Base-by-base conservation (phyloP, 2,329 filamentous ascomycete species). In the Epichloe coenophiala region DNA sequence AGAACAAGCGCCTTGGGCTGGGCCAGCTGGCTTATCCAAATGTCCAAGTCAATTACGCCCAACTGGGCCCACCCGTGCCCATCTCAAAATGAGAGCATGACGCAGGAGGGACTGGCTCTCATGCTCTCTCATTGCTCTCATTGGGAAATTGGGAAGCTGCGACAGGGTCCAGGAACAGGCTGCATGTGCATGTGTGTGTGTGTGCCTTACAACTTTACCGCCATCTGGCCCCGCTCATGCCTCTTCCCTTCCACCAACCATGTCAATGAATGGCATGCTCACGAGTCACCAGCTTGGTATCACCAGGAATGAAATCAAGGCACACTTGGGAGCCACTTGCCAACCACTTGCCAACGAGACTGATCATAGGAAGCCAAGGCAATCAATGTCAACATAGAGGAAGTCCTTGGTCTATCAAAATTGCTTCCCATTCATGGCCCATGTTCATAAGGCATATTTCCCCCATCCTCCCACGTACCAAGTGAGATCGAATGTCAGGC, bases 71-170 rank as follows among this genome's bases (percentile, higher is more conserved):
- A 41, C 7, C 7, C 17, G 5, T 19, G 39, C n/a, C 42, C 17
- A 43, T 47, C 17, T 42, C 23, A 40, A 13, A 38, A 19, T 46
- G 17, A 46, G 42, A 50, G 48, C 39, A 53, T 53, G 53, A 54
- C 48, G 55, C 55, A 56, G 50, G 53, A 55, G 48, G 27, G 51
- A 55, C 47, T 49, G 42, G 43, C 47, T 40, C 27, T 27, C 49
- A 38, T 35, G 48, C 17, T 17, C 17, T 17, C 17, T 17, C 17
- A 17, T 17, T 17, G 17, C 17, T 17, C 17, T 17, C 17, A 21
- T 38, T n/a, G 47, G 47, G 47, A 48, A 50, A 21, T 38, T n/a
- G 47, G 47, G 47, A 48, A 50, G 45, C 12, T 27, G 52, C 47
- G 52, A 48, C 50, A 39, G 47, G 51, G 53, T 40, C 43, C 52